phyloP scores from a whole-genome alignment of 352 stramenopile genomes.

The Pythium brachiatum region DNA sequence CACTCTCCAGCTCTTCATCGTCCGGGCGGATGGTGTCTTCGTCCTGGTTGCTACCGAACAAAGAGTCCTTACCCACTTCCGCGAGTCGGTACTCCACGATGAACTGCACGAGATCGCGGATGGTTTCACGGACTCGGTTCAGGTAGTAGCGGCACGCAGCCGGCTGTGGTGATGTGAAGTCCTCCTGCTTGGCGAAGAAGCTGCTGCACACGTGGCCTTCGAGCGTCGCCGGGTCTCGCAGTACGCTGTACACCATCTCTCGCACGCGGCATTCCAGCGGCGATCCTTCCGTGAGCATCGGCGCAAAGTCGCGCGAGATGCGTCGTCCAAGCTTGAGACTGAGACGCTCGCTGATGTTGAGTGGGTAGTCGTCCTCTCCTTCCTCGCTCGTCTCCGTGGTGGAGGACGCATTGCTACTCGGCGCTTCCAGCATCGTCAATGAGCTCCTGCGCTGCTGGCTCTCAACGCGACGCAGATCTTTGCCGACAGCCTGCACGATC shows the following conservation, averaged over 20 bases:
- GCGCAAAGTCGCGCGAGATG: conserved; percentile 23
- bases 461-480: conserved; percentile 21
- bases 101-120: conserved; percentile 35
- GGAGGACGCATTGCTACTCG: neutral
- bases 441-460: conserved; percentile 20
- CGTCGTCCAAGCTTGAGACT: conserved; percentile 17
- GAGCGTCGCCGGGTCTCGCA: conserved; percentile 22
- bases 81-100: conserved; percentile 30
- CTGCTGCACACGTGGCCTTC: conserved; percentile 28
- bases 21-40: neutral
- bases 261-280: conserved; percentile 23
- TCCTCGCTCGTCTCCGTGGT: neutral
- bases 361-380: conserved; percentile 9
- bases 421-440: conserved; percentile 11
- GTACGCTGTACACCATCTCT: conserved; percentile 22
- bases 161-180: conserved; percentile 10
- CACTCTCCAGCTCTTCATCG: conserved; percentile 7
- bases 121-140: conserved; percentile 31
- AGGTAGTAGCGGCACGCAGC: conserved; percentile 28
- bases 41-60: conserved; percentile 3
- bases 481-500: conserved; percentile 20
- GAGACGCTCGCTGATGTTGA: conserved; percentile 17
- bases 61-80: conserved; percentile 15
- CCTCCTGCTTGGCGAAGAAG: conserved; percentile 25
- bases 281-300: conserved; percentile 25